A percentile compares a stretch with the other conserved stretches of the same genome.
phyloP scores from a whole-genome alignment of 2,329 filamentous ascomycete genomes.

The Cercospora canescens region DNA sequence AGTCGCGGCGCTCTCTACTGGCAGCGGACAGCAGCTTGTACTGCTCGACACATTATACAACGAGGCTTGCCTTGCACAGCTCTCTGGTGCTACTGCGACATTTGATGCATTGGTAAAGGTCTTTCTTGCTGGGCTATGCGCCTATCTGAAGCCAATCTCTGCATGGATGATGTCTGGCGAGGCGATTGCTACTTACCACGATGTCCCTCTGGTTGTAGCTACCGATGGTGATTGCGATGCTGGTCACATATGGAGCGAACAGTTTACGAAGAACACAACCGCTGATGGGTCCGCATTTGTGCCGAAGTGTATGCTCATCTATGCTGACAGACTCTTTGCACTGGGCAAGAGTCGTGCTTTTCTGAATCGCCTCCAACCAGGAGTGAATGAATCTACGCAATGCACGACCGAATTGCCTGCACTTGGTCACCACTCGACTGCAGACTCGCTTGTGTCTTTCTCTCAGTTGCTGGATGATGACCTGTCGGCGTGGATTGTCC shows the following conservation, averaged over 20 bases:
- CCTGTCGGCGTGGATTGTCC: constrained; percentile 75
- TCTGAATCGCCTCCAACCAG: constrained; percentile 65
- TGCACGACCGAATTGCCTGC: not conserved
- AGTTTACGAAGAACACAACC: constrained; percentile 67
- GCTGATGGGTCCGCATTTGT: constrained; percentile 63
- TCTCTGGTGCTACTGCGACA: constrained; percentile 61
- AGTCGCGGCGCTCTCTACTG: constrained; percentile 36
- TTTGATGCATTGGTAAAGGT: constrained; percentile 67
- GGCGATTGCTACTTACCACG: constrained; percentile 54
- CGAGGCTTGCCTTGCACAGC: constrained; percentile 67
- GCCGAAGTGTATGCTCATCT: constrained; percentile 72
- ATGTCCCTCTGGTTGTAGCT: constrained; percentile 57
- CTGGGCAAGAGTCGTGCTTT: constrained; percentile 88
- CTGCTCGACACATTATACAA: constrained; percentile 79
- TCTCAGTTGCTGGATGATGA: constrained; percentile 70
- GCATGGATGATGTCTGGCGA: constrained; percentile 83
- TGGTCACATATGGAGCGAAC: constrained; percentile 72
- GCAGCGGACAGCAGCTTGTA: constrained; percentile 58
- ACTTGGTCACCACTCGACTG: constrained; percentile 7
- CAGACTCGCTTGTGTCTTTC: constrained; percentile 54
- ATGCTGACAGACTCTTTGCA: constrained; percentile 73
- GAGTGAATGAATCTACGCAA: not conserved
- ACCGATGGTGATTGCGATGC: constrained; percentile 70
- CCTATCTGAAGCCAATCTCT: constrained; percentile 78
- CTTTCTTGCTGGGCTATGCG: constrained; percentile 78